A percentile compares a stretch with the other conserved stretches of the same genome.
These are phyloP conservation scores for Dictyostelium capitatum DNA, from an alignment of 78 protist genomes.

Conservation along the genomic window DNA sequence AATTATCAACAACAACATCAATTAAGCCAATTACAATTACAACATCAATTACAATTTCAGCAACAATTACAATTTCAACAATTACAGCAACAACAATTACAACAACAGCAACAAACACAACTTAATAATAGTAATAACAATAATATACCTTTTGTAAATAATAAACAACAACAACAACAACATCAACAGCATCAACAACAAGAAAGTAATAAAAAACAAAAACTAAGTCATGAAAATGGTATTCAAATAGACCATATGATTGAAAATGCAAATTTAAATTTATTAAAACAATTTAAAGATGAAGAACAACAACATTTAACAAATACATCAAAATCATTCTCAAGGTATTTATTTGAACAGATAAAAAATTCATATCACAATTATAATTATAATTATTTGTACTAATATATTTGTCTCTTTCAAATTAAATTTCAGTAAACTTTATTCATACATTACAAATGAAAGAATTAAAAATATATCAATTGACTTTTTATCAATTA, in stretches of 20 bases:
- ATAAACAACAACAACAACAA: not conserved
- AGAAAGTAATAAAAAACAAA: constrained; percentile 11
- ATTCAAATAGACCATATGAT: not conserved
- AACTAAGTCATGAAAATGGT: not conserved
- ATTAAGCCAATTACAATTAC: not conserved
- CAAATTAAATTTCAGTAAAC: too few species aligned
- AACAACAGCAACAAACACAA: not conserved
- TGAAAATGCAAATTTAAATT: not conserved
- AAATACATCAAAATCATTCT: not conserved
- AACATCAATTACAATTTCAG: not conserved
- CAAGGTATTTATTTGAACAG: not conserved
- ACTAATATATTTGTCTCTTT: too few species aligned
- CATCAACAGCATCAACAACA: not conserved
- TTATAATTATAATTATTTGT: too few species aligned
- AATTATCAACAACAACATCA: not conserved
- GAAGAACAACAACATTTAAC: not conserved
- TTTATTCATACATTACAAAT: not conserved
- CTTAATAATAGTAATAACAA: too few species aligned
- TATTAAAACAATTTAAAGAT: not conserved
- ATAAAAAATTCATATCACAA: not conserved
- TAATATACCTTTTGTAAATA: constrained; percentile 3
- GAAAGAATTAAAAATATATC: not conserved
- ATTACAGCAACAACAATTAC: constrained; percentile 11
- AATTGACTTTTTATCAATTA: not conserved
- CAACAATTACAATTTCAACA: not conserved